These are phyloP conservation scores for Pythium biforme DNA, from an alignment of 352 stramenopile species.

Conservation along the genomic window DNA sequence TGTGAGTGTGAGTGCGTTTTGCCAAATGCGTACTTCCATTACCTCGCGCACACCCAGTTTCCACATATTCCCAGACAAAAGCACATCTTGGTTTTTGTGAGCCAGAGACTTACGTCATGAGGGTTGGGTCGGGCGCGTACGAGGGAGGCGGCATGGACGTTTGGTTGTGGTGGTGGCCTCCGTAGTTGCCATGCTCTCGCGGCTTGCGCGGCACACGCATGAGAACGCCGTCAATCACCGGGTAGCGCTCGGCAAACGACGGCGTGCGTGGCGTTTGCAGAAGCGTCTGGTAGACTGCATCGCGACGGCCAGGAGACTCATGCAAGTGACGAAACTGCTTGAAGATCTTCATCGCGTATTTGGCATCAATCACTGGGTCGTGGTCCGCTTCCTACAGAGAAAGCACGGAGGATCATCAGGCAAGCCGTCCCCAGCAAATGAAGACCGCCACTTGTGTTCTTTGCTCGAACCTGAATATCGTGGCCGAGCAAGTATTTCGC, in stretches of 20 bases:
- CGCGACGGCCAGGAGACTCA: constrained; percentile 67
- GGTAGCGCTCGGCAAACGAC: constrained; percentile 80
- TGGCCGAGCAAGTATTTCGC: constrained; percentile 80
- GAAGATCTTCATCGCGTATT: constrained; percentile 90
- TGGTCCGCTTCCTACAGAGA: constrained; percentile 61
- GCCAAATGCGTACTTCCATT: constrained; percentile 15
- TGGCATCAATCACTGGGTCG: constrained; percentile 82
- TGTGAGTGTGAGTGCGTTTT: constrained; percentile 3
- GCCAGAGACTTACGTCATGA: constrained; percentile 21
- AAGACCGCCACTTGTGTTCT: no score
- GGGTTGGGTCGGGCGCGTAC: constrained; percentile 16
- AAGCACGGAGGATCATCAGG: not conserved
- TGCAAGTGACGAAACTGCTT: constrained; percentile 84
- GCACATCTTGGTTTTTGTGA: constrained; percentile 5
- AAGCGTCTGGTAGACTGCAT: constrained; percentile 79
- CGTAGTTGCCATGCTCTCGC: constrained; percentile 15
- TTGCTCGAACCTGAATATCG: constrained; percentile 72
- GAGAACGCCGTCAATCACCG: constrained; percentile 79
- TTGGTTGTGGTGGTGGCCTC: constrained; percentile 8
- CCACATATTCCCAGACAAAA: constrained; percentile 10
- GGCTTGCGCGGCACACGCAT: constrained; percentile 70
- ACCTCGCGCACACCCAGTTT: constrained; percentile 9
- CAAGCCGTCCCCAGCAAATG: not conserved
- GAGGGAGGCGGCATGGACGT: constrained; percentile 11
- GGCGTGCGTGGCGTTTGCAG: constrained; percentile 80